These are phyloP conservation scores for Xylariaceae sp. DNA, from an alignment of 2,329 filamentous ascomycete genomes.

Conservation along the genomic window DNA sequence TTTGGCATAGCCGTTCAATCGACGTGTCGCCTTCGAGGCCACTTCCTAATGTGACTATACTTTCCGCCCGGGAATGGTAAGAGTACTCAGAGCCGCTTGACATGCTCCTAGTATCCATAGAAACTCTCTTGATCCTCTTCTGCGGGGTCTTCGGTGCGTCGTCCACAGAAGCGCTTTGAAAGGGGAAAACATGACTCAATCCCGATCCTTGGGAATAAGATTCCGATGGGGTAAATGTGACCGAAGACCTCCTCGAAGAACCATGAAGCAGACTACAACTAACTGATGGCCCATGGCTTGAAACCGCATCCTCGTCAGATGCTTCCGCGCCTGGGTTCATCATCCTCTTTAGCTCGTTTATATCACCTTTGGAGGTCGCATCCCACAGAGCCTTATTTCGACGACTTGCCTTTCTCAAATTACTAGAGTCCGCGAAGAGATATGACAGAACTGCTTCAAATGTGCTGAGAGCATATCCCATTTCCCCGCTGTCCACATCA, in stretches of 20 bases:
- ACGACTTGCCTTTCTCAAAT: conserved; percentile 79
- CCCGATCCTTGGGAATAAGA: conserved; percentile 59
- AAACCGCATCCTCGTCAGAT: conserved; percentile 47
- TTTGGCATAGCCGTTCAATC: conserved; percentile 75
- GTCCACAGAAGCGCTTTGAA: conserved; percentile 63
- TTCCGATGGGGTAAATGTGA: conserved; percentile 48
- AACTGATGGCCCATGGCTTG: conserved; percentile 49
- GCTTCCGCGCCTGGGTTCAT: conserved; percentile 70
- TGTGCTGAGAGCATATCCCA: conserved; percentile 94
- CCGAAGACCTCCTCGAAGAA: conserved; percentile 47
- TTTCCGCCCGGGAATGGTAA: conserved; percentile 77
- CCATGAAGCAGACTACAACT: conserved; percentile 53
- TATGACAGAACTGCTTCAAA: conserved; percentile 94
- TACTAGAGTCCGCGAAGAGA: conserved; percentile 78
- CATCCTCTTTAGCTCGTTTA: conserved; percentile 74
- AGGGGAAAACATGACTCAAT: conserved; percentile 88
- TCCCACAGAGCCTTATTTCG: conserved; percentile 89
- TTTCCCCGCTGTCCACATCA: conserved; percentile 93
- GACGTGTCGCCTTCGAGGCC: conserved; percentile 85
- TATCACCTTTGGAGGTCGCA: conserved; percentile 75
- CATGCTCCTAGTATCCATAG: conserved; percentile 86
- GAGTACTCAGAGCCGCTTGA: conserved; percentile 86
- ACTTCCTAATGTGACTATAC: conserved; percentile 72
- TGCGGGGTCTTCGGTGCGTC: conserved; percentile 40
- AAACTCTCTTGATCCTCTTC: conserved; percentile 74